A percentile compares a stretch with the other conserved stretches of the same genome.
These are phyloP conservation scores for Rhynchospora pubera DNA, from an alignment of 176 grass and related monocot species.

Conservation along the genomic window DNA sequence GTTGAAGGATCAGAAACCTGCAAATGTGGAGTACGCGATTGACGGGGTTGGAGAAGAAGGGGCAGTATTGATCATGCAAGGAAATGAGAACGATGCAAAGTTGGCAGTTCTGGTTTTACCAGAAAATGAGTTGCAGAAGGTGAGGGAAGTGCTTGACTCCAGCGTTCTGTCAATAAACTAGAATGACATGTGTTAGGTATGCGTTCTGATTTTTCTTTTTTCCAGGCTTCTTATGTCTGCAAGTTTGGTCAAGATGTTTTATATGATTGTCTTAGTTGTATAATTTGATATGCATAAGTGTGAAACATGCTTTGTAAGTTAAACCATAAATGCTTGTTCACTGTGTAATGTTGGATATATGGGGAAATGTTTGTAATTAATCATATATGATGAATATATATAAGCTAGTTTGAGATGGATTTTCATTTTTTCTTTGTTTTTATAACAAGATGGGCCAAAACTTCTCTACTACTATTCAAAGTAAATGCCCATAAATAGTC, in stretches of 20 bases:
- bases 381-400: too few relatives aligned
- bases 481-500: too few relatives aligned
- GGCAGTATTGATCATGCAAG: constrained; percentile 61
- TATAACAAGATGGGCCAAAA: too few relatives aligned
- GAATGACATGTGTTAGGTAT: background rate
- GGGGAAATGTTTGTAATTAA: too few relatives aligned
- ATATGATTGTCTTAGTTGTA: background rate
- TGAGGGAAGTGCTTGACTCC: constrained; percentile 37
- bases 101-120: constrained; percentile 55
- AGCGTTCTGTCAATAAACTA: constrained; percentile 18
- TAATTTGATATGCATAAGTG: background rate
- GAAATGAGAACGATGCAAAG: constrained; percentile 33
- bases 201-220: background rate
- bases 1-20: constrained; percentile 55
- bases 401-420: too few relatives aligned
- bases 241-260: background rate
- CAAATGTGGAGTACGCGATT: constrained; percentile 63
- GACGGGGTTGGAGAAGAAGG: constrained; percentile 77
- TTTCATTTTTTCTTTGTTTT: too few relatives aligned
- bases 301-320: background rate
- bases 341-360: background rate
- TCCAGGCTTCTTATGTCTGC: background rate
- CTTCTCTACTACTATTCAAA: too few relatives aligned
- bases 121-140: constrained; percentile 39
- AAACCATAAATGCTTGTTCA: background rate